phyloP scores from a whole-genome alignment of 1,284 basidiomycete species.

The Coniferiporia sulphurascens region DNA sequence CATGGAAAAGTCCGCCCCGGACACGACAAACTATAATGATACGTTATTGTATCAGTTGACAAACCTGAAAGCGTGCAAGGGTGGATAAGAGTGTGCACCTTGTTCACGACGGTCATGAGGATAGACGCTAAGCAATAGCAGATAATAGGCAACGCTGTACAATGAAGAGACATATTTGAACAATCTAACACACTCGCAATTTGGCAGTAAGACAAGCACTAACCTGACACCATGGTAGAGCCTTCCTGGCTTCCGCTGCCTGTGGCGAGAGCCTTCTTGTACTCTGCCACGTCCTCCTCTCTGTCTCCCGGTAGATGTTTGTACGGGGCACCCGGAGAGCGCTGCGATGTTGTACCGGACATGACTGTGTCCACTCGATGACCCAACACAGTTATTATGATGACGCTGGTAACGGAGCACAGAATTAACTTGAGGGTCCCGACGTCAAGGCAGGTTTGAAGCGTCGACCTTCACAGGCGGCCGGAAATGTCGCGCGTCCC shows the following conservation, averaged over 20 bases:
- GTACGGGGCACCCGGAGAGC: slow-evolving; percentile 12
- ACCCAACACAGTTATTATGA: neutral
- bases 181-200: slow-evolving; percentile 19
- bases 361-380: neutral
- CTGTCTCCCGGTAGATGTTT: slow-evolving; percentile 11
- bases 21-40: slow-evolving; percentile 80
- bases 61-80: neutral
- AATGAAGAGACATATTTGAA: neutral
- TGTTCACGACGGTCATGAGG: slow-evolving; percentile 97
- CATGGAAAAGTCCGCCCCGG: slow-evolving; percentile 93
- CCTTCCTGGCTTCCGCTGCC: slow-evolving; percentile 37
- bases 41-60: slow-evolving; percentile 6
- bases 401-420: neutral
- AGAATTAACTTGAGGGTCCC: neutral
- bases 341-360: slow-evolving; percentile 12
- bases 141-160: slow-evolving; percentile 70
- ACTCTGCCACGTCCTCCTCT: slow-evolving; percentile 49
- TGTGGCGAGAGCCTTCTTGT: slow-evolving; percentile 59
- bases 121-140: slow-evolving; percentile 95
- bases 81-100: slow-evolving; percentile 48
- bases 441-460: neutral
- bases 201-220: slow-evolving; percentile 15
- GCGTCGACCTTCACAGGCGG: neutral
- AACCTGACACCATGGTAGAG: slow-evolving; percentile 36
- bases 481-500: neutral